Evolutionary conservation across 371 early-diverging fungal genomes (phyloP).

Genomic region (Mucor mucedo): DNA sequence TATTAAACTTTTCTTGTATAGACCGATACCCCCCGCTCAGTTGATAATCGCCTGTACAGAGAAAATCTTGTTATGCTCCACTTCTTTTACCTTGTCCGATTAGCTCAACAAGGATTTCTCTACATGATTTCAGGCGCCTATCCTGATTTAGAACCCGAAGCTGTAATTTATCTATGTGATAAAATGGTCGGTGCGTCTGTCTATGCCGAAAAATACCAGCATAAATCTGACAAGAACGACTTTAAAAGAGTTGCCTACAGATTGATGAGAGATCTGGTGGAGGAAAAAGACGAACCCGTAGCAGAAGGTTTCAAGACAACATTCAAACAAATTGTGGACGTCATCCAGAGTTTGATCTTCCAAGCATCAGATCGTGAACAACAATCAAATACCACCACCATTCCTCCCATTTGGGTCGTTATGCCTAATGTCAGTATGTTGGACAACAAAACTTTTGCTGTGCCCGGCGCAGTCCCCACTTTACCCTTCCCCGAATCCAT

Average conservation of each 20-base stretch:
- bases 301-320: constrained; percentile 26
- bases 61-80: constrained; percentile 4
- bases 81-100: constrained; percentile 27
- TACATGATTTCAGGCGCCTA: constrained; percentile 4
- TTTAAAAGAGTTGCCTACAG: background rate
- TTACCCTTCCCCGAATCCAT: background rate
- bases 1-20: background rate
- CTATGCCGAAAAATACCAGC: background rate
- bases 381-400: background rate
- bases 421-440: constrained; percentile 26
- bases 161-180: constrained; percentile 20
- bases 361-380: background rate
- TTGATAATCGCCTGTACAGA: background rate
- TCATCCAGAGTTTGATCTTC: constrained; percentile 1
- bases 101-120: constrained; percentile 29
- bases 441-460: constrained; percentile 3
- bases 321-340: constrained; percentile 11
- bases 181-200: constrained; percentile 17
- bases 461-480: constrained; percentile 3
- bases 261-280: background rate
- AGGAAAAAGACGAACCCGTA: constrained; percentile 7
- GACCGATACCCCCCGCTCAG: background rate
- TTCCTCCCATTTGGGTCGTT: constrained; percentile 25
- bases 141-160: constrained; percentile 22
- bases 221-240: background rate